Conservation (phyloP, 805 yeast species). For the Cyberlindnera petersonii region DNA sequence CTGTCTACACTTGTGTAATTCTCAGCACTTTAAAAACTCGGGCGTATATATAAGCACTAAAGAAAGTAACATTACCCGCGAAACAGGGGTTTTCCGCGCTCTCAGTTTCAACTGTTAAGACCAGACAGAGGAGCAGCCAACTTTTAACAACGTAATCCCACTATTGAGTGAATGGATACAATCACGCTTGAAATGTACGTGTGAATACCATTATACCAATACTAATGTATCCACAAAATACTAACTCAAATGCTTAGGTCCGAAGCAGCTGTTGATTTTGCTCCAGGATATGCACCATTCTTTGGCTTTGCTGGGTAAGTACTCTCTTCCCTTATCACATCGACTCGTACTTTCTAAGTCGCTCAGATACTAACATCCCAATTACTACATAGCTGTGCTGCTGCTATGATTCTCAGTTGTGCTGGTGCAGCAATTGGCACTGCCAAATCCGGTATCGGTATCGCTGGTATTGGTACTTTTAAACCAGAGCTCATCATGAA, state of each 20-base stretch:
- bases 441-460: conserved; percentile 97
- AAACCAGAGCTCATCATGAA: conserved; percentile 96
- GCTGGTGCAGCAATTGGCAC: conserved; percentile 99
- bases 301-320: conserved; percentile 89
- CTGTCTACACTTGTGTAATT: background rate
- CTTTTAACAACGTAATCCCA: no score
- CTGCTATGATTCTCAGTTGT: conserved; percentile 86
- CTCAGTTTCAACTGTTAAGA: background rate
- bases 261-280: conserved; percentile 52
- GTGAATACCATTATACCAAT: conserved; percentile 4
- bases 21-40: background rate
- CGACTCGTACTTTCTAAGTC: no score
- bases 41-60: conserved; percentile 4
- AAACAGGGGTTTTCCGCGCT: no score
- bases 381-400: conserved; percentile 54
- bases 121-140: conserved; percentile 10
- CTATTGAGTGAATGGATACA: no score
- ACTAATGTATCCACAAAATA: background rate
- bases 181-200: background rate
- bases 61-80: no score
- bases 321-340: conserved; percentile 4
- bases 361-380: no score
- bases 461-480: conserved; percentile 95
- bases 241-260: conserved; percentile 26
- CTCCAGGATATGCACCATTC: conserved; percentile 94